Evolutionary conservation across 192 early-diverging fungal species (phyloP).

Genomic region (Paraglomus brasilianum): DNA sequence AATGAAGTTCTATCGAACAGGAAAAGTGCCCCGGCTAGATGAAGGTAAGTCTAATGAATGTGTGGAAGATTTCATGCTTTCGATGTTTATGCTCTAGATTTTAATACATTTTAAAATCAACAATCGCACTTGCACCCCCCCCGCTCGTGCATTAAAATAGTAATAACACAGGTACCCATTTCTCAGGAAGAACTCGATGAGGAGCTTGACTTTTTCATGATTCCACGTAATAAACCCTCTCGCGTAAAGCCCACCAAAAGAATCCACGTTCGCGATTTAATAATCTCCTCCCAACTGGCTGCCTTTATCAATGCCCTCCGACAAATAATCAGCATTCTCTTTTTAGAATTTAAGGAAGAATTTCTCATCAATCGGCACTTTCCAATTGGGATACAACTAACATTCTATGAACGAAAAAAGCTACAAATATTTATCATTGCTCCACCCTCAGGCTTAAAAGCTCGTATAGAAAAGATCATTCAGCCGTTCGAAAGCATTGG

Average conservation of each 20-base stretch:
- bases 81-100: no score
- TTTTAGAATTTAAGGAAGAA: conserved; percentile 1
- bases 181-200: conserved; percentile 21
- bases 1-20: conserved; percentile 25
- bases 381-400: background rate
- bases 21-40: conserved; percentile 6
- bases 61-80: no score
- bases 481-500: conserved; percentile 4
- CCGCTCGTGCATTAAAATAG: background rate
- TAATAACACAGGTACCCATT: conserved; percentile 4
- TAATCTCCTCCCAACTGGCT: background rate
- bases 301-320: background rate
- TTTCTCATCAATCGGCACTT: conserved; percentile 5
- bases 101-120: no score
- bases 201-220: conserved; percentile 27
- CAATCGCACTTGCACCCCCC: no score
- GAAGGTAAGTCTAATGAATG: background rate
- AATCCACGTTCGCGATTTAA: conserved; percentile 14
- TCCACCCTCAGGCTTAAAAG: background rate
- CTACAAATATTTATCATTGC: background rate
- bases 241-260: background rate
- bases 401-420: background rate
- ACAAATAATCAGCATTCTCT: background rate
- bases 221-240: conserved; percentile 7
- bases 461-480: background rate